Conservation (phyloP, 495 filamentous ascomycete species). For the Tetracladium setigerum region DNA sequence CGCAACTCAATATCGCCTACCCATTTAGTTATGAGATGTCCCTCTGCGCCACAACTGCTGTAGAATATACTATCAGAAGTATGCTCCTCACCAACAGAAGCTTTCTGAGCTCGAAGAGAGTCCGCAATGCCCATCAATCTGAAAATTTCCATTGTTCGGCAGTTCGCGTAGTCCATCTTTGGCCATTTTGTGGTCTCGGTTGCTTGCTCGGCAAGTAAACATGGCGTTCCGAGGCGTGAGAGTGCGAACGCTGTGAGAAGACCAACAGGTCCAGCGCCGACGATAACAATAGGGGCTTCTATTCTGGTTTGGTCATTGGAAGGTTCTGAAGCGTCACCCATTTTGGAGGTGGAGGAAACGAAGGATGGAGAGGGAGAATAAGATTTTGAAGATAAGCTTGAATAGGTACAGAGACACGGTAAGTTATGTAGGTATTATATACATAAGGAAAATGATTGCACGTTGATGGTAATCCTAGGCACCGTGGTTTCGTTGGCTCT, state of each 20-base stretch:
- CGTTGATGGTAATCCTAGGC: no score
- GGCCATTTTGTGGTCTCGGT: slow-evolving; percentile 25
- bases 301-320: no score
- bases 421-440: no score
- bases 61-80: slow-evolving; percentile 9
- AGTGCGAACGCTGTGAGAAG: slow-evolving; percentile 20
- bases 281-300: slow-evolving; percentile 13
- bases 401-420: no score
- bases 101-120: slow-evolving; percentile 8
- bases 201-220: slow-evolving; percentile 16
- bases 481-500: no score
- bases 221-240: slow-evolving; percentile 11
- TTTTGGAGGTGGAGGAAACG: no score
- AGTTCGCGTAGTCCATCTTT: slow-evolving; percentile 31
- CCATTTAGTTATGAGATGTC: background rate
- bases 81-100: slow-evolving; percentile 1
- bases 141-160: slow-evolving; percentile 28
- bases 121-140: slow-evolving; percentile 25
- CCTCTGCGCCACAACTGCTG: no score
- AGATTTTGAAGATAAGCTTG: no score
- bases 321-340: no score
- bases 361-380: no score
- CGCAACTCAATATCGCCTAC: background rate
- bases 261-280: slow-evolving; percentile 25
- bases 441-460: no score